A percentile compares a stretch with the other conserved stretches of the same genome.
phyloP scores from a whole-genome alignment of 1,284 basidiomycete species.

The Xerocomus nothofagi region DNA sequence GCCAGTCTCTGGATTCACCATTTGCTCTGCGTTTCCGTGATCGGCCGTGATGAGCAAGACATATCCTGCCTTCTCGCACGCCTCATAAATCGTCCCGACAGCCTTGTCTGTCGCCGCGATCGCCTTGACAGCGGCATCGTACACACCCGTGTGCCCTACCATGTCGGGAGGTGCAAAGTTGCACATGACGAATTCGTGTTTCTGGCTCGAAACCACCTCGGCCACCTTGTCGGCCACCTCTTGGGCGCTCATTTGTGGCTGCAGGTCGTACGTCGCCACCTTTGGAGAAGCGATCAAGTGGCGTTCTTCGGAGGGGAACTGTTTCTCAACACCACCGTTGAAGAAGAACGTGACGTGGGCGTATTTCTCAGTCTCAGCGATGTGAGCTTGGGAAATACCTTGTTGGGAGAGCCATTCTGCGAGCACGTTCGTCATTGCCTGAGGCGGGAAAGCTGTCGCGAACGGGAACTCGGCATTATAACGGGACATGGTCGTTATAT shows the following conservation, averaged over 20 bases:
- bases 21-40: constrained; percentile 91
- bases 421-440: constrained; percentile 87
- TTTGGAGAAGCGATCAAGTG: constrained; percentile 88
- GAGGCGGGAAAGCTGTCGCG: constrained; percentile 84
- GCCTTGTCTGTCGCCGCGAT: constrained; percentile 83
- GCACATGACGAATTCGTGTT: constrained; percentile 91
- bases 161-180: constrained; percentile 96
- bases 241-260: constrained; percentile 86
- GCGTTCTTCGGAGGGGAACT: constrained; percentile 82
- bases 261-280: constrained; percentile 85
- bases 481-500: constrained; percentile 90
- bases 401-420: constrained; percentile 85
- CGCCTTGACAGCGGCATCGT: constrained; percentile 84
- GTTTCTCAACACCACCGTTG: constrained; percentile 91
- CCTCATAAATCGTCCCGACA: constrained; percentile 82
- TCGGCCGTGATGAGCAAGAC: constrained; percentile 87
- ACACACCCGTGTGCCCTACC: constrained; percentile 91
- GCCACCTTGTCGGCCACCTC: constrained; percentile 87
- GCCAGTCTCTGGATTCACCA: constrained; percentile 81
- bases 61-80: constrained; percentile 82
- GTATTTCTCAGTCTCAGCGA: constrained; percentile 95
- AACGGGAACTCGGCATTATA: constrained; percentile 91
- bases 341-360: constrained; percentile 97
- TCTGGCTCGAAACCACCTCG: constrained; percentile 67
- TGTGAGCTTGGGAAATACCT: constrained; percentile 80